Base-by-base conservation (phyloP, 228 moss, liverwort and hornwort species). In the Sphagnum magellanicum region DNA sequence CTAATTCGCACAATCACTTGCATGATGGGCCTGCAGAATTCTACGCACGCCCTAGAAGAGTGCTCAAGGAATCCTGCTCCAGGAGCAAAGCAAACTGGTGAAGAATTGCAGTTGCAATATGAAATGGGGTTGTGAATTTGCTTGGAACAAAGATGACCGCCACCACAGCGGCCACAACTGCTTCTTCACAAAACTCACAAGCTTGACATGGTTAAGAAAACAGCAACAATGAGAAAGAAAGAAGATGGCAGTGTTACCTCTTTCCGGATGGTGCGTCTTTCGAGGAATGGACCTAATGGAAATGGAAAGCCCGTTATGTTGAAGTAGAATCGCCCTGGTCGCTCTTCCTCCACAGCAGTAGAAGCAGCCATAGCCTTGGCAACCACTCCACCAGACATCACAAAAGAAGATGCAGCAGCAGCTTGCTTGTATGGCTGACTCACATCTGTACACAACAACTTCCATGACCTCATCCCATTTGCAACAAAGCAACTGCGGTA, bases 271-370 rank as follows among this genome's bases (percentile, higher is more conserved):
- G 94, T 92, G 61, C 77, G 87, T 64, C 94, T 82, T 68, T 70
- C 86, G 4, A 94, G 74, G 52, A 98, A 98, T 7, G 98, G 98
- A 6, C 98, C 94, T 67, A 98, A 76, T 50, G 92, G 98, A 12
- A 98, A 98, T 51, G 92, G 98, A 69, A 94, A 98, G 16, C 92
- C 98, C 49, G 92, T 94, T 49, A 94, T 72, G 72, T 94, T 94
- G 76, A 94, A 88, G 70, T 98, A 92, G 47, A 98, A 90, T 62
- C 90, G 84, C 10, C 88, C 91, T 9, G 81, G 10, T 11, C 59
- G 53, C 48, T 50, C 73, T 70, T 75, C 63, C 52, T 68, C 67
- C 9, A 13, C 73, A 53, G 65, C 67, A 4, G 65, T 70, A 78
- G 70, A 47, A 12, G 77, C 78, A 4, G 65, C 72, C 80, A 72